A percentile compares a stretch with the other conserved stretches of the same genome.
phyloP scores from a whole-genome alignment of 2,329 filamentous ascomycete genomes.

The Apiospora saccharicola region DNA sequence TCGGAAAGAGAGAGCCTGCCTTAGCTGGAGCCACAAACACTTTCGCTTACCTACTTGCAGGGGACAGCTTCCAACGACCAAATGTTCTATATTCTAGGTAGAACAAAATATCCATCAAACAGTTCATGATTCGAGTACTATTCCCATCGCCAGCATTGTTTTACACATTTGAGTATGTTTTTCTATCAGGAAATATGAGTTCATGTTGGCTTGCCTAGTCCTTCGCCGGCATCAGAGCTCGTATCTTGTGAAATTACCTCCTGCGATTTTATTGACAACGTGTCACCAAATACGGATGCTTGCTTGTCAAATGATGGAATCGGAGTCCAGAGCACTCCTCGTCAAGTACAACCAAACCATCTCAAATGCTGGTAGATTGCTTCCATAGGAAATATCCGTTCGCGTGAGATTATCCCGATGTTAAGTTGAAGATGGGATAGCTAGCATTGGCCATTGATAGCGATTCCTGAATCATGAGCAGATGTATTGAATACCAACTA shows the following conservation, averaged over 20 bases:
- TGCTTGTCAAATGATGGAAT: neutral
- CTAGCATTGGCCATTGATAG: neutral
- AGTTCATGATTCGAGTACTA: too few species aligned
- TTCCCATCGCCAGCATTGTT: too few species aligned
- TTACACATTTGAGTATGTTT: too few species aligned
- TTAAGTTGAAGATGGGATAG: neutral
- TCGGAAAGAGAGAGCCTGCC: neutral
- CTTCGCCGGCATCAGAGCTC: too few species aligned
- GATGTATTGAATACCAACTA: neutral
- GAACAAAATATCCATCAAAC: neutral
- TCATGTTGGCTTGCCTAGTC: too few species aligned
- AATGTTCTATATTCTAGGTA: neutral
- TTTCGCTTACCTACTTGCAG: neutral
- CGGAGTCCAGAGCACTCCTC: neutral
- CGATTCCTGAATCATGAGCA: neutral
- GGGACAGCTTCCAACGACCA: neutral
- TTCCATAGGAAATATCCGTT: neutral
- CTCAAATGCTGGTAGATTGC: too few species aligned
- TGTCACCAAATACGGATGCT: too few species aligned
- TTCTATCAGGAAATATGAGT: too few species aligned
- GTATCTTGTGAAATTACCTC: too few species aligned
- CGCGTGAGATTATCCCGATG: neutral
- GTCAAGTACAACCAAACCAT: neutral
- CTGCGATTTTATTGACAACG: too few species aligned
- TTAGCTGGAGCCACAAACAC: constrained; percentile 10